Conservation (phyloP, 2,329 filamentous ascomycete species). For the Hypomyces perniciosus region DNA sequence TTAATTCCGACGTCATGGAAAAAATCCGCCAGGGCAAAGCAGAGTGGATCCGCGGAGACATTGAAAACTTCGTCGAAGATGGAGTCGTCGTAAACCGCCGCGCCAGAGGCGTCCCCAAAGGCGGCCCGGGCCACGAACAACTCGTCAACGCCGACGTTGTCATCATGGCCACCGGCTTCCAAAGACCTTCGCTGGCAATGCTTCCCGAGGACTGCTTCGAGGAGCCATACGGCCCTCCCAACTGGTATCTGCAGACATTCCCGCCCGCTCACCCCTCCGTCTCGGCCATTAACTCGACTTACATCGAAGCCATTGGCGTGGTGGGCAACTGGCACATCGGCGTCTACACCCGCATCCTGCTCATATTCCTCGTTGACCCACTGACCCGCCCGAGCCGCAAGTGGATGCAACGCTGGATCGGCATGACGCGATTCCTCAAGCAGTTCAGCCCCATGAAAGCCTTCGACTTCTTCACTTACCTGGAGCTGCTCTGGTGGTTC, state of each 20-base stretch:
- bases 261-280: constrained; percentile 67
- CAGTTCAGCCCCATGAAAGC: constrained; percentile 62
- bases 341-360: constrained; percentile 77
- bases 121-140: constrained; percentile 64
- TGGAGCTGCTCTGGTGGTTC: constrained; percentile 82
- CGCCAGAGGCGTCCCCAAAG: constrained; percentile 64
- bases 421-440: constrained; percentile 72
- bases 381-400: constrained; percentile 63
- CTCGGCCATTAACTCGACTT: constrained; percentile 78
- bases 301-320: constrained; percentile 71
- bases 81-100: constrained; percentile 65
- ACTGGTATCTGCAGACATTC: constrained; percentile 87
- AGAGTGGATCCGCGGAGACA: constrained; percentile 77
- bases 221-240: constrained; percentile 69
- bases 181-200: constrained; percentile 67
- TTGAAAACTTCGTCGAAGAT: constrained; percentile 58
- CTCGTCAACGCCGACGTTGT: constrained; percentile 67
- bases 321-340: constrained; percentile 87
- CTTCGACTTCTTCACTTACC: constrained; percentile 87
- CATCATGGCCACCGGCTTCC: constrained; percentile 78
- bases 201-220: constrained; percentile 67
- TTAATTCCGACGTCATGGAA: constrained; percentile 74
- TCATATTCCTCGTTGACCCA: constrained; percentile 81
- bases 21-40: constrained; percentile 66
- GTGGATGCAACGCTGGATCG: constrained; percentile 83